Evolutionary conservation across 2,329 filamentous ascomycete species (phyloP).

Genomic region (Penicillium hordei): DNA sequence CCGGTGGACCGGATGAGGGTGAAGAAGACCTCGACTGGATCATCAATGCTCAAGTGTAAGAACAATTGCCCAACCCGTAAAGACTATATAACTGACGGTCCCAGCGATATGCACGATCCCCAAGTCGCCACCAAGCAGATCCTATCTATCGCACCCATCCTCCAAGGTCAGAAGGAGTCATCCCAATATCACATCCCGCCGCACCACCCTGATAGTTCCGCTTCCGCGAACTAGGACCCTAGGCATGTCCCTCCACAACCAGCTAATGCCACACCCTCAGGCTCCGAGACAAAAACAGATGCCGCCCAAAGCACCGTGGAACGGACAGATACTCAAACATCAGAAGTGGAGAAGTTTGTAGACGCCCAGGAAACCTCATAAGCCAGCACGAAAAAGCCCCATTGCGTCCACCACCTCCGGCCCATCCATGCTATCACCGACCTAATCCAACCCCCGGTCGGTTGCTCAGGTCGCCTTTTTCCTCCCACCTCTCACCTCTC

Average conservation of each 20-base stretch:
- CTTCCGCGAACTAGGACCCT: conserved; percentile 6
- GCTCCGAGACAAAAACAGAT: conserved; percentile 10
- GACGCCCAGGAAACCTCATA: conserved; percentile 39
- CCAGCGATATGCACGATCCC: conserved; percentile 63
- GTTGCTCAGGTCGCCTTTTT: neutral
- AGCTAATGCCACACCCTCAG: conserved; percentile 21
- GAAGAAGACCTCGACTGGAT: conserved; percentile 95
- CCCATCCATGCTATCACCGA: neutral
- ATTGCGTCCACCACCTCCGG: neutral
- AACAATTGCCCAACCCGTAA: conserved; percentile 1
- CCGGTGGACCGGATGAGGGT: conserved; percentile 71
- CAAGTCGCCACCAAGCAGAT: conserved; percentile 77
- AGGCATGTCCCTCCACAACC: conserved; percentile 9
- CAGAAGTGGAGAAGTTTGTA: conserved; percentile 45
- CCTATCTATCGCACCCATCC: conserved; percentile 77
- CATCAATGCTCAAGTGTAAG: conserved; percentile 80
- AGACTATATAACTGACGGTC: conserved; percentile 1
- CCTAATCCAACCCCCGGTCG: neutral
- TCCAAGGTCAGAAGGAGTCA: conserved; percentile 68
- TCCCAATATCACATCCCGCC: conserved; percentile 59
- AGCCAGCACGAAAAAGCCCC: neutral
- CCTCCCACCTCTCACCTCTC: neutral
- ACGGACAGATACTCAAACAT: conserved; percentile 41
- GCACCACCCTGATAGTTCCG: conserved; percentile 22
- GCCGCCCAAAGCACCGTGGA: conserved; percentile 23